Evolutionary conservation across 2,329 filamentous ascomycete species (phyloP).

Genomic region (Xylariaceae sp.): DNA sequence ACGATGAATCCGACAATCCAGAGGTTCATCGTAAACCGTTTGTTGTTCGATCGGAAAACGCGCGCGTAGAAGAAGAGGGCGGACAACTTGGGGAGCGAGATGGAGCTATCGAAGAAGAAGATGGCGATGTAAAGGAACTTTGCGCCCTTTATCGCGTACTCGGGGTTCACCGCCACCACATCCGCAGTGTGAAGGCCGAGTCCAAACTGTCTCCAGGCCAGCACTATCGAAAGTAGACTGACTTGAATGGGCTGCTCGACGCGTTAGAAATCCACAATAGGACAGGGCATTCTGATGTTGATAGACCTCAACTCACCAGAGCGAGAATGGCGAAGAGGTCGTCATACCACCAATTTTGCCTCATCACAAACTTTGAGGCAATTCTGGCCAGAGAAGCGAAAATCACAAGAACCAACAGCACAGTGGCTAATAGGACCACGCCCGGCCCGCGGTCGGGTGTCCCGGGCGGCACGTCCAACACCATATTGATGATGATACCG

Average conservation of each 20-base stretch:
- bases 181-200: constrained; percentile 11
- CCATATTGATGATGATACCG: constrained; percentile 3
- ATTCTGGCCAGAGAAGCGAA: constrained; percentile 18
- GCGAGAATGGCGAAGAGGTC: constrained; percentile 8
- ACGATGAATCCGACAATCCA: constrained; percentile 10
- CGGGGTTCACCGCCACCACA: constrained; percentile 5
- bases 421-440: constrained; percentile 7
- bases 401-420: constrained; percentile 10
- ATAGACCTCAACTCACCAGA: constrained; percentile 8
- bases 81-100: constrained; percentile 17
- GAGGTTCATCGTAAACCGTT: constrained; percentile 6
- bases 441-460: constrained; percentile 14
- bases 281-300: not conserved
- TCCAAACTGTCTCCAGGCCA: constrained; percentile 11
- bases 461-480: constrained; percentile 11
- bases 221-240: constrained; percentile 5
- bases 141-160: constrained; percentile 4
- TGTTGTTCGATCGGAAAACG: constrained; percentile 13
- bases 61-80: constrained; percentile 18
- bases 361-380: constrained; percentile 5
- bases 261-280: not conserved
- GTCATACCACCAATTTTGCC: constrained; percentile 13
- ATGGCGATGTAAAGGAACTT: constrained; percentile 17
- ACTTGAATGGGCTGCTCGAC: constrained; percentile 9
- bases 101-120: constrained; percentile 18